phyloP scores from a whole-genome alignment of 75 land plant genomes.

The Sequoia sempervirens region DNA sequence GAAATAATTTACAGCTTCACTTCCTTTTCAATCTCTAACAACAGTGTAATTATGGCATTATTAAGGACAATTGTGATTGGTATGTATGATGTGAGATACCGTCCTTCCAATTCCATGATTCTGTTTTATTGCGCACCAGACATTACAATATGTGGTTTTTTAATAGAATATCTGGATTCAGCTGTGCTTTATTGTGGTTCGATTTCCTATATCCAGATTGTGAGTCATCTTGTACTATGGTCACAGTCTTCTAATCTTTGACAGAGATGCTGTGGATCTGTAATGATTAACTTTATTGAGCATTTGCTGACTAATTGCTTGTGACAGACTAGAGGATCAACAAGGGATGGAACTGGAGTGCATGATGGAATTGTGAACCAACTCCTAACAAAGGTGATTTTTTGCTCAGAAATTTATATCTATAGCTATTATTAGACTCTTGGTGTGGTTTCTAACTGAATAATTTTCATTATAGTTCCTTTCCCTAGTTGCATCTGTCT shows the following conservation, averaged over 20 bases:
- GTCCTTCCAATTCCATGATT: no score
- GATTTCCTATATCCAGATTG: background rate
- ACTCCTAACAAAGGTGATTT: constrained; percentile 87
- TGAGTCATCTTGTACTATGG: background rate
- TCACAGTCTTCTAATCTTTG: background rate
- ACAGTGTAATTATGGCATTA: background rate
- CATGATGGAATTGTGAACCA: constrained; percentile 99
- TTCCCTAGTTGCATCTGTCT: background rate
- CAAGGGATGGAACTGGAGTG: constrained; percentile 97
- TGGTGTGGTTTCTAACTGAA: background rate
- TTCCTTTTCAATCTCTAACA: background rate
- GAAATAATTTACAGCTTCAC: background rate
- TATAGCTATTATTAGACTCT: background rate
- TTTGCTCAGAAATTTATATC: background rate
- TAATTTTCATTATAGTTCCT: background rate
- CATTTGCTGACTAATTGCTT: background rate
- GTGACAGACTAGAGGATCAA: constrained; percentile 85
- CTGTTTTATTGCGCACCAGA: no score
- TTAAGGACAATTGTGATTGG: background rate
- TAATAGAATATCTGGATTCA: background rate
- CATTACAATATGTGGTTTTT: no score
- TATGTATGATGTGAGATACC: background rate
- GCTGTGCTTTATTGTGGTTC: background rate
- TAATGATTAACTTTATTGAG: background rate
- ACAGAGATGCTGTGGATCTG: background rate